A percentile compares a stretch with the other conserved stretches of the same genome.
Evolutionary conservation across 2,329 filamentous ascomycete species (phyloP).

Genomic region (Tolypocladium capitatum): DNA sequence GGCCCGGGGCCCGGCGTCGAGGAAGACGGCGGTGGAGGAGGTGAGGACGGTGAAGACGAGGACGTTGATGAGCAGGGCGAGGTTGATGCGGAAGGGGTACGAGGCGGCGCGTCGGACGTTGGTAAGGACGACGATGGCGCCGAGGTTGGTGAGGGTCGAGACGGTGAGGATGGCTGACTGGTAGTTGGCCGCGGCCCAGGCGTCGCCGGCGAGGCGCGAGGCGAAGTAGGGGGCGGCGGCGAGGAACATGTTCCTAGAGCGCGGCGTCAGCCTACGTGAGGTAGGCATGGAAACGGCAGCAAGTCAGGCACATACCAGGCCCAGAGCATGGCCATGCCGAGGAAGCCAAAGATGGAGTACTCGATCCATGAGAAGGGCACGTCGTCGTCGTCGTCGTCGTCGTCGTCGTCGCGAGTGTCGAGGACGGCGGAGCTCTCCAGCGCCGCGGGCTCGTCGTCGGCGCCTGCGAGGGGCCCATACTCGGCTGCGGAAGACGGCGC

Average conservation of each 20-base stretch:
- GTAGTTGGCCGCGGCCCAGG: constrained; percentile 67
- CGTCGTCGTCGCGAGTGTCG: constrained; percentile 16
- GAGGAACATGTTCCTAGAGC: constrained; percentile 86
- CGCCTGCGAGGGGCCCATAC: constrained; percentile 18
- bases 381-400: constrained; percentile 20
- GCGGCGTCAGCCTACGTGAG: background rate
- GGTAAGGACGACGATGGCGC: constrained; percentile 61
- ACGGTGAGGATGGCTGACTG: constrained; percentile 81
- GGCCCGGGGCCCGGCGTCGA: constrained; percentile 41
- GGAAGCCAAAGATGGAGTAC: constrained; percentile 70
- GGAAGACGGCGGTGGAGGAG: constrained; percentile 60
- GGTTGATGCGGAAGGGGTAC: constrained; percentile 75
- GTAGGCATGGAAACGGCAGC: background rate
- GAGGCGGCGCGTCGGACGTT: constrained; percentile 71
- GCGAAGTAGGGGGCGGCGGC: constrained; percentile 91
- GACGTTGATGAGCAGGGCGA: constrained; percentile 66
- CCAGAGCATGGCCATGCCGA: constrained; percentile 94
- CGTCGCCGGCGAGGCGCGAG: constrained; percentile 57
- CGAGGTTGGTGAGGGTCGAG: constrained; percentile 72
- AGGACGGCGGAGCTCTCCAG: constrained; percentile 9
- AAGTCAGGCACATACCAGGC: constrained; percentile 56
- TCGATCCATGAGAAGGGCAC: constrained; percentile 69
- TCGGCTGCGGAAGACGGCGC: constrained; percentile 12
- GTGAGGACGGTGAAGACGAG: constrained; percentile 65
- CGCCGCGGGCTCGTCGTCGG: constrained; percentile 11